phyloP scores from a whole-genome alignment of 2,329 filamentous ascomycete species.

The Phoma herbarum region DNA sequence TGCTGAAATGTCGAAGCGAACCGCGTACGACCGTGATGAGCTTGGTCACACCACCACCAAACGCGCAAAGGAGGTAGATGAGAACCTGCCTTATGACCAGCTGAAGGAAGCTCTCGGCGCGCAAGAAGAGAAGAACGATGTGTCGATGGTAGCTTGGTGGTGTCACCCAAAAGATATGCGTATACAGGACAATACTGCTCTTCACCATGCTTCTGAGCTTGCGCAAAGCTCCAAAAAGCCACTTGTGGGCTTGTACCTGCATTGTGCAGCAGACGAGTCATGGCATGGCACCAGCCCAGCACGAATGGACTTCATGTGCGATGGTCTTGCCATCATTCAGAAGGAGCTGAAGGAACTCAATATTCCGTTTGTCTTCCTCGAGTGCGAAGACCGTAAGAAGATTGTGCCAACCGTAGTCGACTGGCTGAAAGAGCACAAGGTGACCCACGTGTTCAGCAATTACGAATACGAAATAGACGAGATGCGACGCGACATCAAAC shows the following conservation, averaged over 20 bases:
- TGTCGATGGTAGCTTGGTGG: slow-evolving; percentile 59
- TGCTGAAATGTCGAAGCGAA: slow-evolving; percentile 42
- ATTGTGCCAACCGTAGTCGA: slow-evolving; percentile 54
- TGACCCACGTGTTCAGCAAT: slow-evolving; percentile 60
- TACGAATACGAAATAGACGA: slow-evolving; percentile 59
- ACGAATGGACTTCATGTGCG: slow-evolving; percentile 59
- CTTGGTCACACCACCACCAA: slow-evolving; percentile 58
- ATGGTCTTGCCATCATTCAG: slow-evolving; percentile 56
- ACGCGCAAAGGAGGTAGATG: slow-evolving; percentile 60
- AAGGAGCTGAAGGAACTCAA: slow-evolving; percentile 57
- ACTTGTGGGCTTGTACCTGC: slow-evolving; percentile 58
- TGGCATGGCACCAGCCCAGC: slow-evolving; percentile 62
- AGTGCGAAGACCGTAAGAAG: slow-evolving; percentile 53
- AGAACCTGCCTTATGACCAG: slow-evolving; percentile 55
- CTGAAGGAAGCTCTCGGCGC: slow-evolving; percentile 52
- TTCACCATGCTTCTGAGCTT: slow-evolving; percentile 57
- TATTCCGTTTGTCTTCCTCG: slow-evolving; percentile 59
- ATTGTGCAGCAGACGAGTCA: slow-evolving; percentile 58
- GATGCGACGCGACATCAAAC: slow-evolving; percentile 56
- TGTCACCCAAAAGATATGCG: slow-evolving; percentile 62
- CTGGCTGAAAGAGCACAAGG: slow-evolving; percentile 55
- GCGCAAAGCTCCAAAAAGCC: slow-evolving; percentile 55
- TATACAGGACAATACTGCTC: slow-evolving; percentile 59
- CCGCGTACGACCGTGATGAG: slow-evolving; percentile 43
- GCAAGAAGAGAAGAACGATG: slow-evolving; percentile 51